A percentile compares a stretch with the other conserved stretches of the same genome.
phyloP scores from a whole-genome alignment of 2,329 filamentous ascomycete genomes.

The Dryadomyces quercivorus region DNA sequence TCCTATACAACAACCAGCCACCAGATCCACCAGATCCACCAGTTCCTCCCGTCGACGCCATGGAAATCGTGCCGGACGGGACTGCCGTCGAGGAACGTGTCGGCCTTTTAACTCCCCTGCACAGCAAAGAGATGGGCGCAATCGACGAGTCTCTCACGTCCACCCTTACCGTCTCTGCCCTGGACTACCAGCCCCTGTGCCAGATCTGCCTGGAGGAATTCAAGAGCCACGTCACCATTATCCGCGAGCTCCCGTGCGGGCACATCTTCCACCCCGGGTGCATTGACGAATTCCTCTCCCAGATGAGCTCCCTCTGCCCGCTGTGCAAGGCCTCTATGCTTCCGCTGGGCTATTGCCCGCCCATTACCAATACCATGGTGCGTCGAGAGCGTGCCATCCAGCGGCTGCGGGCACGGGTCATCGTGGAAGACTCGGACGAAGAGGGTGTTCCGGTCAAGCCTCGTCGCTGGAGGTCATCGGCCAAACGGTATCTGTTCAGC shows the following conservation, averaged over 20 bases:
- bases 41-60: slow-evolving; percentile 11
- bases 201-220: slow-evolving; percentile 86
- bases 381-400: slow-evolving; percentile 62
- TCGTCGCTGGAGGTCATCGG: slow-evolving; percentile 11
- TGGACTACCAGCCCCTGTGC: slow-evolving; percentile 65
- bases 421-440: slow-evolving; percentile 25
- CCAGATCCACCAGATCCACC: slow-evolving; percentile 33
- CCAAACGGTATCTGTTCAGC: slow-evolving; percentile 13
- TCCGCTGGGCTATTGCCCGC: slow-evolving; percentile 52
- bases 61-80: not conserved
- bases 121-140: not conserved
- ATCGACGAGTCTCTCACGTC: not conserved
- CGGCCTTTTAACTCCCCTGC: not conserved
- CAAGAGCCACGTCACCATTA: slow-evolving; percentile 52
- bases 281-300: slow-evolving; percentile 71
- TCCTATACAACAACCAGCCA: slow-evolving; percentile 55
- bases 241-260: slow-evolving; percentile 76
- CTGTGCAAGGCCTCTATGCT: slow-evolving; percentile 79
- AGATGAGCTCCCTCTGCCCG: slow-evolving; percentile 77
- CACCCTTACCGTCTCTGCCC: not conserved
- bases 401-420: slow-evolving; percentile 41
- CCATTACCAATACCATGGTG: slow-evolving; percentile 77
- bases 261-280: slow-evolving; percentile 93
- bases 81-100: not conserved
- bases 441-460: slow-evolving; percentile 10